Base-by-base conservation (phyloP, 2,329 filamentous ascomycete genomes). In the Penicillium sp. region DNA sequence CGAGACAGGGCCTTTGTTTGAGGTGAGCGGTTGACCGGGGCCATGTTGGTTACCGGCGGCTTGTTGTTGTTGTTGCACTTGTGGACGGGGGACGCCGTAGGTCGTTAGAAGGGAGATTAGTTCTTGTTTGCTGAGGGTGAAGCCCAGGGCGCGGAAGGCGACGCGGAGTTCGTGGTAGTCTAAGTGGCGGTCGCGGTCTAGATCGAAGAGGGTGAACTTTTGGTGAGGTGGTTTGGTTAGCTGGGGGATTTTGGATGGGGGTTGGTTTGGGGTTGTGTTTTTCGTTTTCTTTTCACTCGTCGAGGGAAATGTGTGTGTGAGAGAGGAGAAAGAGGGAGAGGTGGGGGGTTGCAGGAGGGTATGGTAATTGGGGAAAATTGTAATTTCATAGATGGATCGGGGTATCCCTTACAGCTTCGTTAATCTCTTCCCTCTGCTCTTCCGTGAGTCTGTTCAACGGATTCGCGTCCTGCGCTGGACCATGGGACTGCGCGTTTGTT, bases 111-210 rank as follows among this genome's bases (percentile, higher is more conserved):
- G 86, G 46, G 84, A 80, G 69, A 93, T 88, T 60, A 96, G 91
- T 67, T 96, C 91, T 61, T 86, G 81, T 75, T 96, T 96, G 58
- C 91, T 84, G 50, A 96, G 82, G 69, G 95, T 91, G 80, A 97
- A 97, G 63, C 94, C 94, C 1, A 99, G 86, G 4, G 94, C 94
- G 74, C 95, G 94, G 69, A 97, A 88, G 60, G 93, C 92, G 78
- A 97, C 94, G 77, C 94, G 93, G 74, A 97, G 90, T 78, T 99
- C 94, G 79, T 97, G 94, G 81, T 96, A 97, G 80, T 97, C 93
- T 72, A 99, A 91, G 76, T 90, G 87, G 47, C 88, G 85, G 79
- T 97, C 93, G 75, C 95, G 93, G 82, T 97, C 93, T 71, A 96
- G 89, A 75, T 97, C 94, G 82, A 99, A 97, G 64, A 97, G 87